Evolutionary conservation across 2,329 filamentous ascomycete species (phyloP), one percentile per base, ranked within the genome.

Genomic region (Dissoconium aciculare): DNA sequence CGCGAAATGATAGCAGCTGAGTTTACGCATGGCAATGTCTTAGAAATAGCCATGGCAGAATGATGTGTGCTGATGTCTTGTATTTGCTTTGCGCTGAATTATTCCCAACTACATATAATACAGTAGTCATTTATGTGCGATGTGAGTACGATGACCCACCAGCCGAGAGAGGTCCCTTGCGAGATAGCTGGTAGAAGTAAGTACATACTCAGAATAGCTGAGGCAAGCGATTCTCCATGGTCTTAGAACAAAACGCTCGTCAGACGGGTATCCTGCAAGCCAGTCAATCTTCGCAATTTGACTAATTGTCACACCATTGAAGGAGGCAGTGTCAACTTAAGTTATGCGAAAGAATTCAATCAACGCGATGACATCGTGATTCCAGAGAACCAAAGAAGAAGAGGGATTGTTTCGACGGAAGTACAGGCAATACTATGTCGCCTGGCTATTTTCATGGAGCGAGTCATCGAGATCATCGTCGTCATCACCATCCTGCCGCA

Each of bases 301-400:
- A 93, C 84, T 89, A 75, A 85, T 89, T 75, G 78, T 74, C 81
- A 84, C 72, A 71, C 74, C 75, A 87, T 70, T 70, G 78, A 68
- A 32, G 23, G 30, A 66, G 64, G 65, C 73, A 69, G 70, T 84
- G 82, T 71, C 81, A 92, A 89, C 84, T 93, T 79, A 93, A 92
- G 78, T 79, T 80, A 78, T 87, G 83, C 83, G 79, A 25, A 28
- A 24, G 30, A 35, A 26, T n/a, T n/a, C n/a, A n/a, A n/a, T n/a
- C n/a, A n/a, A n/a, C n/a, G n/a, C n/a, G n/a, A n/a, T 15, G 26
- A 17, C 13, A 10, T 26, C 27, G 30, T 6, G 21, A 9, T 28
- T 12, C 12, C 10, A 32, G n/a, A n/a, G n/a, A n/a, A n/a, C n/a
- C n/a, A n/a, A n/a, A n/a, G n/a, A n/a, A n/a, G n/a, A 26, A 10